Evolutionary conservation across 148 eudicot species (phyloP), one percentile per base, ranked within the genome.

Genomic region (Limonium bicolor): DNA sequence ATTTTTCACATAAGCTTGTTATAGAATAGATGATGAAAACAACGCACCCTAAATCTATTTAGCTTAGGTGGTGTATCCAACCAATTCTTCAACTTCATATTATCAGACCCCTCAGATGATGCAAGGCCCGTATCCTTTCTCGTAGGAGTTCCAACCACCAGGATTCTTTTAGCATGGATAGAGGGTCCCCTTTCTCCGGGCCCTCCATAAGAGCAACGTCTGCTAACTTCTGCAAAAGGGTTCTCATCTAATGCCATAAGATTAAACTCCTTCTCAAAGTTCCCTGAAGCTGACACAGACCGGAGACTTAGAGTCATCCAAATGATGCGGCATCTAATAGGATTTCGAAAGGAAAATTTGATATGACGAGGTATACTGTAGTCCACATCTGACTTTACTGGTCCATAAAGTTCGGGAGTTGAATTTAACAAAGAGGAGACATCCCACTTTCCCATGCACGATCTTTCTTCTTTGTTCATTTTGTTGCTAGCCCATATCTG

Each of bases 401-500:
- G 87, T 50, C 97, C 94, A 63, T 68, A 70, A 23, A 70, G 76
- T 54, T 88, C 95, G 8, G 87, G 69, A 52, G 86, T 74, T 51
- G 94, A 69, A 34, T 56, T 47, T 37, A 78, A 61, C 46, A 80
- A 46, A 53, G 97, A 68, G 8, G 58, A 66, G 21, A 77, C 63
- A 58, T 88, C 97, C 94, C 97, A 88, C 62, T 79, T 88, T 50
- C 97, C 97, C 54, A 69, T 51, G 61, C 80, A 75, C 36, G 86
- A 72, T 56, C 92, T 64, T 68, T 84, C 94, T 59, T 77, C 94
- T 71, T 77, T 88, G 54, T 74, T 64, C 41, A 84, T 68, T 51
- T 80, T 84, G 71, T 75, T 73, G 73, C 97, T 77, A 37, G 82
- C 86, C 97, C 95, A 88, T 48, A 88, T 77, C 69, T 88, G 97